Evolutionary conservation across 2,329 filamentous ascomycete species (phyloP).

Genomic region (Hymenoscyphus fraxineus): DNA sequence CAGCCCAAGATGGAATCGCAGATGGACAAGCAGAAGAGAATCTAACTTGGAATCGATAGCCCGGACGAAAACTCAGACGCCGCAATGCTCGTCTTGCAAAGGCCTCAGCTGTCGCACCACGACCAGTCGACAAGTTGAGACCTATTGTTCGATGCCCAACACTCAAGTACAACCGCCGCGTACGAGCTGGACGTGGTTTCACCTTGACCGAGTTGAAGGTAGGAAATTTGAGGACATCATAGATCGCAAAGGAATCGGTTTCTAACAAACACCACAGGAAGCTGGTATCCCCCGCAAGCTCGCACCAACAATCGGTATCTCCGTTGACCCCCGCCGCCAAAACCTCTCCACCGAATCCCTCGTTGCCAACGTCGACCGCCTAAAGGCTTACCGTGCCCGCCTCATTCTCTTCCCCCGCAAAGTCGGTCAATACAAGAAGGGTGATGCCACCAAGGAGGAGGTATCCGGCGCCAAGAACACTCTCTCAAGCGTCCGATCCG

Average conservation of each 20-base stretch:
- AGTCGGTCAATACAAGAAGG: constrained; percentile 88
- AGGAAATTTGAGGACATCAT: constrained; percentile 35
- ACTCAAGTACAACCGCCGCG: constrained; percentile 98
- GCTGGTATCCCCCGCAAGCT: constrained; percentile 93
- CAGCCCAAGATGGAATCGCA: constrained; percentile 22
- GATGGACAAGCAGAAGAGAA: constrained; percentile 26
- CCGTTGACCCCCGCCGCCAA: constrained; percentile 92
- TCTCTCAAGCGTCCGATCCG: constrained; percentile 51
- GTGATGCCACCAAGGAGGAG: constrained; percentile 80
- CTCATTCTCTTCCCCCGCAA: constrained; percentile 98
- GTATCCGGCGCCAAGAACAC: constrained; percentile 63
- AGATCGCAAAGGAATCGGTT: constrained; percentile 10
- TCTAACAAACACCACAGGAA: constrained; percentile 55
- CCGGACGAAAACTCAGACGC: constrained; percentile 92
- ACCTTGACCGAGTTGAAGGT: constrained; percentile 98
- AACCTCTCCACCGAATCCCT: constrained; percentile 97
- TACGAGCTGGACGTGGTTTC: constrained; percentile 96
- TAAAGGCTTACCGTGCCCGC: constrained; percentile 95
- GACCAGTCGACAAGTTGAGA: constrained; percentile 94
- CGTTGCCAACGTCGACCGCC: constrained; percentile 90
- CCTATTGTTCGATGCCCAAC: constrained; percentile 97
- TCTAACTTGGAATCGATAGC: constrained; percentile 51
- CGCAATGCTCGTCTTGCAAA: constrained; percentile 89
- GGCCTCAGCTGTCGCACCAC: constrained; percentile 91
- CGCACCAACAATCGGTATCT: constrained; percentile 93